Evolutionary conservation across 805 yeast genomes (phyloP).

Genomic region (Ogataea salicorniae): DNA sequence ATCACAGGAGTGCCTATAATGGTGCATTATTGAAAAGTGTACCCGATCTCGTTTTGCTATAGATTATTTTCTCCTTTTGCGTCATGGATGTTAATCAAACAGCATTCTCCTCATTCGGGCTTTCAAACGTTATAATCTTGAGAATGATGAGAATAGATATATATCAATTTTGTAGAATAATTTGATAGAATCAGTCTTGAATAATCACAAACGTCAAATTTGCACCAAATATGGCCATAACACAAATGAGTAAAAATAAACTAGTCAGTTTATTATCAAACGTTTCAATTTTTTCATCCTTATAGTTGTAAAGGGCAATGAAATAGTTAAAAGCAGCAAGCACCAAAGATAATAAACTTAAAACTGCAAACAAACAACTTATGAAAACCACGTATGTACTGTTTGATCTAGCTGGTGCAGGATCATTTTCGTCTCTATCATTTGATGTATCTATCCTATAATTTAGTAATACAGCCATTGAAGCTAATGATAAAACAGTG

Average conservation of each 20-base stretch:
- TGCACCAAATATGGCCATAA: conserved; percentile 33
- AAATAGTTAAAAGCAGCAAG: conserved; percentile 39
- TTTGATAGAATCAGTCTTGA: neutral
- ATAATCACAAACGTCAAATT: conserved; percentile 27
- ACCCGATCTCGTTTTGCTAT: no score
- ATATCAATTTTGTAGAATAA: no score
- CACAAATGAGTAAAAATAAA: conserved; percentile 30
- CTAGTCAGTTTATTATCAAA: conserved; percentile 32
- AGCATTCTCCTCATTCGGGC: no score
- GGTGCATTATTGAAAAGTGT: no score
- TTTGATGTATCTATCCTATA: conserved; percentile 36
- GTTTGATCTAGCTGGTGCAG: conserved; percentile 3
- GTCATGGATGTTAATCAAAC: no score
- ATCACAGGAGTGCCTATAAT: no score
- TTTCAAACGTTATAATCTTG: no score
- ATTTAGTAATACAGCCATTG: conserved; percentile 42
- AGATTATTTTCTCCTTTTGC: no score
- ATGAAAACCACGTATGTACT: conserved; percentile 26
- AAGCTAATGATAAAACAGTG: conserved; percentile 39
- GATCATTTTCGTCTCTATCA: conserved; percentile 8
- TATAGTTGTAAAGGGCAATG: conserved; percentile 39
- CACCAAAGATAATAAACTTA: conserved; percentile 35
- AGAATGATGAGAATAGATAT: no score
- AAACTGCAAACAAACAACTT: conserved; percentile 32
- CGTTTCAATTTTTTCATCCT: conserved; percentile 36